Evolutionary conservation across 768 basidiomycete genomes (phyloP).

Genomic region (Kwoniella shandongensis): DNA sequence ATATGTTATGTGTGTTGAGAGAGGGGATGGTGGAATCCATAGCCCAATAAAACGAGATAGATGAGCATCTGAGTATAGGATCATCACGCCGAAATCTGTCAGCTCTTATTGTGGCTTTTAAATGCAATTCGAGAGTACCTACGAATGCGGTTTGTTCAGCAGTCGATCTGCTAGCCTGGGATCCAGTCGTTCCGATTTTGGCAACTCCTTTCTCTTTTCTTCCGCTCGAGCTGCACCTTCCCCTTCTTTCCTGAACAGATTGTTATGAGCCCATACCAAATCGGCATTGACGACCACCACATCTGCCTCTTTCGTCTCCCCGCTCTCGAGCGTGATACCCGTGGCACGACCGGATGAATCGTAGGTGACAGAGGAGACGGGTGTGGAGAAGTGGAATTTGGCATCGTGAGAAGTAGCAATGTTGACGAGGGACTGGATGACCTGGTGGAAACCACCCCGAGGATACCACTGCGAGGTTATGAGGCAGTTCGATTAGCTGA

Average conservation of each 20-base stretch:
- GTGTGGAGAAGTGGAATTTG: conserved; percentile 52
- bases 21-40: conserved; percentile 51
- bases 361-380: conserved; percentile 52
- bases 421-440: conserved; percentile 50
- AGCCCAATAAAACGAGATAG: conserved; percentile 57
- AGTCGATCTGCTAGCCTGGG: conserved; percentile 40
- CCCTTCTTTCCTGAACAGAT: conserved; percentile 48
- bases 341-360: conserved; percentile 45
- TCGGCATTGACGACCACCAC: conserved; percentile 57
- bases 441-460: conserved; percentile 48
- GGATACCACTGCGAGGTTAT: conserved; percentile 42
- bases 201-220: conserved; percentile 8
- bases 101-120: no score
- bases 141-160: conserved; percentile 47
- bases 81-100: background rate
- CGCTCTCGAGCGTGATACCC: conserved; percentile 51
- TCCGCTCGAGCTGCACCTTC: conserved; percentile 3
- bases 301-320: conserved; percentile 50
- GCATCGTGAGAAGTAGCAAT: conserved; percentile 53
- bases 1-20: conserved; percentile 56
- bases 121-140: conserved; percentile 6
- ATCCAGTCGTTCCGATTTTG: conserved; percentile 19
- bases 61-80: conserved; percentile 49
- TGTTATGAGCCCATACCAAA: conserved; percentile 55
- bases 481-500: background rate